Evolutionary conservation across 768 basidiomycete species (phyloP).

Genomic region (Pleurotus ostreatus): DNA sequence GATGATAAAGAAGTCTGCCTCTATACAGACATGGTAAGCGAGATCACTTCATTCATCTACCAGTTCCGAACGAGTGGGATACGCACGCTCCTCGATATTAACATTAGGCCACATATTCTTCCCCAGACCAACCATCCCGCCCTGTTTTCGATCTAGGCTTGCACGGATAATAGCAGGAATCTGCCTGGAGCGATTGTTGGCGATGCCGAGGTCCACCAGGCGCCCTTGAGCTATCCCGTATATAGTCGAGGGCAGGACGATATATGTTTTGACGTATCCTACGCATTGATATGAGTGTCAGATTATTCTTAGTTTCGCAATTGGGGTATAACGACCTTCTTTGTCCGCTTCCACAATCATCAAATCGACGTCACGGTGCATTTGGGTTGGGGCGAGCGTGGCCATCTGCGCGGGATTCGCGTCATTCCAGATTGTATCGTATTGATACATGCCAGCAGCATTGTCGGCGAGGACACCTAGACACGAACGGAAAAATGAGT

Average conservation of each 20-base stretch:
- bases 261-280: constrained; percentile 50
- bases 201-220: constrained; percentile 47
- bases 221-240: constrained; percentile 44
- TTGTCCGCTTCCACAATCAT: constrained; percentile 41
- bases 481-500: background rate
- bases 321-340: constrained; percentile 30
- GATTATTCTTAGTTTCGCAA: background rate
- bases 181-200: constrained; percentile 46
- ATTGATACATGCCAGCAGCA: constrained; percentile 35
- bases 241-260: constrained; percentile 50
- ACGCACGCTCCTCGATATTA: constrained; percentile 47
- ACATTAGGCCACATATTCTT: constrained; percentile 53
- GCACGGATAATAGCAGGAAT: constrained; percentile 41
- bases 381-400: constrained; percentile 36
- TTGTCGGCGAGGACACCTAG: constrained; percentile 37
- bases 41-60: background rate
- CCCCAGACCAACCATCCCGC: constrained; percentile 48
- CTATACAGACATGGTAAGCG: constrained; percentile 20
- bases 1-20: constrained; percentile 37
- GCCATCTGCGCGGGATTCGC: constrained; percentile 41
- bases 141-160: constrained; percentile 38
- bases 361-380: constrained; percentile 49
- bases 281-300: background rate
- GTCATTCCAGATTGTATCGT: constrained; percentile 44
- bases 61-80: background rate